Percentiles rank a stretch among this genome's conserved stretches.
Evolutionary conservation across 768 basidiomycete species (phyloP).

Genomic region (Leccinum rimulosum): DNA sequence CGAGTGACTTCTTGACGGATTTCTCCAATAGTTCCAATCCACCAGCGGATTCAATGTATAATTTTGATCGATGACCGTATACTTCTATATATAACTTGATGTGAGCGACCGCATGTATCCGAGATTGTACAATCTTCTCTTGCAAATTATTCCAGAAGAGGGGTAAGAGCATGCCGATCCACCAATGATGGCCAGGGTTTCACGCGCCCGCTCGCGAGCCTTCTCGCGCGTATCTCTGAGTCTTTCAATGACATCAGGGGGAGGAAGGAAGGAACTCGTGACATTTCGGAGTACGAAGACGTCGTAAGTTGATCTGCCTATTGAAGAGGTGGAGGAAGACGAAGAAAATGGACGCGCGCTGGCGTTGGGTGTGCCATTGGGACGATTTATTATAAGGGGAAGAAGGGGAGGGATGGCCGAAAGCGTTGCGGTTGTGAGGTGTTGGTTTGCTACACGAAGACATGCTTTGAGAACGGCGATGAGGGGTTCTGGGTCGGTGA

Average conservation of each 20-base stretch:
- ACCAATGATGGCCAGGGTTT: constrained; percentile 55
- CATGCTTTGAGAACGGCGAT: constrained; percentile 69
- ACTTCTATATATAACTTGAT: constrained; percentile 70
- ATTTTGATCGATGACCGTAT: constrained; percentile 64
- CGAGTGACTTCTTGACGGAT: constrained; percentile 66
- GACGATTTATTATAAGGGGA: constrained; percentile 54
- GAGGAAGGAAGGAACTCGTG: constrained; percentile 64
- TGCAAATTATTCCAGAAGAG: constrained; percentile 66
- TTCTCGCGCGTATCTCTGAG: constrained; percentile 76
- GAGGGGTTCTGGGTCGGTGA: constrained; percentile 69
- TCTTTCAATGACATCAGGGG: constrained; percentile 78
- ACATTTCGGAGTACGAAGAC: constrained; percentile 61
- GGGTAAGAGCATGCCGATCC: constrained; percentile 49
- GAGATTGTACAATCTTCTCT: constrained; percentile 80
- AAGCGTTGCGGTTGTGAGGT: constrained; percentile 75
- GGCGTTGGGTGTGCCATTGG: constrained; percentile 25
- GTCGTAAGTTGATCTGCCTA: constrained; percentile 46
- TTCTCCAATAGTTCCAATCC: constrained; percentile 73
- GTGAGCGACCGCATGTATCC: constrained; percentile 66
- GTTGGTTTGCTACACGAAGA: constrained; percentile 78
- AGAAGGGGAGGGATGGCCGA: constrained; percentile 65
- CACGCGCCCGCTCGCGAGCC: constrained; percentile 69
- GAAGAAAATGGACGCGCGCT: constrained; percentile 43
- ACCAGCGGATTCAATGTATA: constrained; percentile 65
- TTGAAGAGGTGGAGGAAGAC: constrained; percentile 51